phyloP scores from a whole-genome alignment of 768 basidiomycete genomes.

The Sarcodon sp. region DNA sequence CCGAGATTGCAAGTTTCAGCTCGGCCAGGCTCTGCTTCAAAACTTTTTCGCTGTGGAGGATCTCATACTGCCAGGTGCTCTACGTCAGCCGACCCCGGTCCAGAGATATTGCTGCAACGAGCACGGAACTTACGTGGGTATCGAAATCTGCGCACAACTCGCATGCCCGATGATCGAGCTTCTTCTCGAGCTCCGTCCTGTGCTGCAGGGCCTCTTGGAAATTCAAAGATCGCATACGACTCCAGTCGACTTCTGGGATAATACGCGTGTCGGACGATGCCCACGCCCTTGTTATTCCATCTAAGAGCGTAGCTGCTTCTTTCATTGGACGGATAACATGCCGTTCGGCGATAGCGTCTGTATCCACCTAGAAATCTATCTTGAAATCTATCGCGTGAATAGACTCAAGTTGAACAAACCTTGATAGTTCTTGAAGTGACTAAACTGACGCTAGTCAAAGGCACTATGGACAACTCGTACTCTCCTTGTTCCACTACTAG shows the following conservation, averaged over 20 bases:
- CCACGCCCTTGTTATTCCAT: conserved; percentile 46
- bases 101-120: too few relatives aligned
- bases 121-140: conserved; percentile 49
- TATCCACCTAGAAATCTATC: conserved; percentile 43
- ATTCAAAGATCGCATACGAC: conserved; percentile 68
- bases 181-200: conserved; percentile 35
- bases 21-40: conserved; percentile 62
- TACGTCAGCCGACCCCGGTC: conserved; percentile 1
- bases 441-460: conserved; percentile 61
- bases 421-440: conserved; percentile 64
- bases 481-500: conserved; percentile 35
- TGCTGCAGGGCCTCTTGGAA: conserved; percentile 75
- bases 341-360: conserved; percentile 51
- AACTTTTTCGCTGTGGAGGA: conserved; percentile 63
- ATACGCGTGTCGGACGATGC: conserved; percentile 11
- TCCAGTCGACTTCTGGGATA: conserved; percentile 79
- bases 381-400: not conserved
- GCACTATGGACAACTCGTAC: conserved; percentile 57
- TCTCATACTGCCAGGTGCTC: conserved; percentile 34
- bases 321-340: conserved; percentile 52
- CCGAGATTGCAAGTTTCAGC: conserved; percentile 80
- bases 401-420: conserved; percentile 22
- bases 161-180: conserved; percentile 34
- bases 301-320: conserved; percentile 38
- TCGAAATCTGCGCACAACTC: conserved; percentile 53